These are phyloP conservation scores for Penicillium cataractarum DNA, from an alignment of 495 filamentous ascomycete genomes.

Conservation along the genomic window DNA sequence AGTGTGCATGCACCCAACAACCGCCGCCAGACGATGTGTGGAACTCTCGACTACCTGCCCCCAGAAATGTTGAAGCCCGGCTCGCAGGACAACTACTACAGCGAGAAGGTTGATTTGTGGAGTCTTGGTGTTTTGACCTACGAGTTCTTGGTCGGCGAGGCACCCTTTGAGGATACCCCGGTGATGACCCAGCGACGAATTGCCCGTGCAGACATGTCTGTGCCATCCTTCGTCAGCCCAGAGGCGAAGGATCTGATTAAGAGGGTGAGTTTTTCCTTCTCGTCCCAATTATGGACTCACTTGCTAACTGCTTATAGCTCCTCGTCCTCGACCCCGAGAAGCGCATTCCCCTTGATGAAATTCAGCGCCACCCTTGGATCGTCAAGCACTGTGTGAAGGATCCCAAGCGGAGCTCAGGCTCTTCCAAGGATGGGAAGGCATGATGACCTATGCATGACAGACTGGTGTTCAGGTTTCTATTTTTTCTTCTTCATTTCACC, in stretches of 20 bases:
- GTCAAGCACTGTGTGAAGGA: conserved; percentile 91
- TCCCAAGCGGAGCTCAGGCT: conserved; percentile 50
- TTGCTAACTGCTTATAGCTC: conserved; percentile 57
- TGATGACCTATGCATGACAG: conserved; percentile 28
- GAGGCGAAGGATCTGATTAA: conserved; percentile 94
- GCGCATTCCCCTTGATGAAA: conserved; percentile 84
- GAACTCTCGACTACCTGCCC: conserved; percentile 94
- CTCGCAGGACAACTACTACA: conserved; percentile 81
- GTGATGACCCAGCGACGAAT: conserved; percentile 95
- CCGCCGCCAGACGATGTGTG: conserved; percentile 91
- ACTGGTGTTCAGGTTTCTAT: conserved; percentile 30
- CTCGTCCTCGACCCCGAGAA: conserved; percentile 94
- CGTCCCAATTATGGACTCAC: background rate
- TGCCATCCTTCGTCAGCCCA: conserved; percentile 85
- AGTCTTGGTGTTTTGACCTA: conserved; percentile 93
- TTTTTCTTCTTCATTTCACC: conserved; percentile 16
- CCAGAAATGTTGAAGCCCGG: conserved; percentile 94
- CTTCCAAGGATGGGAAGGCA: conserved; percentile 43
- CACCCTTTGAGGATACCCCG: conserved; percentile 94
- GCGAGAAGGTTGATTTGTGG: conserved; percentile 96
- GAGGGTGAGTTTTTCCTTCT: conserved; percentile 58
- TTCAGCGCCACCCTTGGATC: conserved; percentile 94
- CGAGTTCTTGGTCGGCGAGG: conserved; percentile 94
- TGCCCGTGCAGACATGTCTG: conserved; percentile 84
- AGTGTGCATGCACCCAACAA: conserved; percentile 97